These are phyloP conservation scores for Pythium monospermum DNA, from an alignment of 352 stramenopile genomes.

Conservation along the genomic window DNA sequence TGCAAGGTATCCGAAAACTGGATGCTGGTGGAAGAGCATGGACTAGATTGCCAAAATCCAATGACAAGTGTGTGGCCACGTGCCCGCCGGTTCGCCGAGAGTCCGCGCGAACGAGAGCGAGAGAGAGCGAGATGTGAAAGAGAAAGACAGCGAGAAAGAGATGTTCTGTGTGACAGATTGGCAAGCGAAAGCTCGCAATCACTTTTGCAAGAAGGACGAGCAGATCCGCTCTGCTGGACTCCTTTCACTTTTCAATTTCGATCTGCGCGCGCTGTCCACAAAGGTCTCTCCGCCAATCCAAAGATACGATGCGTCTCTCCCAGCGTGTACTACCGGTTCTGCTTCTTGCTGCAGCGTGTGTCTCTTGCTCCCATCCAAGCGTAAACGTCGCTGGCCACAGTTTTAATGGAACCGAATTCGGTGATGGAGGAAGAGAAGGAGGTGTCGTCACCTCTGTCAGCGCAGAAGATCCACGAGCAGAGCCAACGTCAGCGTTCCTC, in stretches of 20 bases:
- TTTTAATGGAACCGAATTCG: slow-evolving; percentile 9
- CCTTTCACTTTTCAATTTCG: slow-evolving; percentile 9
- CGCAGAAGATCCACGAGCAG: slow-evolving; percentile 1
- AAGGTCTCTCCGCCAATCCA: too few species aligned
- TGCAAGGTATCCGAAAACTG: slow-evolving; percentile 5
- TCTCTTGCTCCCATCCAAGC: not conserved
- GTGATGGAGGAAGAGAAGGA: slow-evolving; percentile 3
- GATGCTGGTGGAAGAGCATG: not conserved
- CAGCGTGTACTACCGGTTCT: too few species aligned
- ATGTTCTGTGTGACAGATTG: not conserved
- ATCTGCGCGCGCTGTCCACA: too few species aligned
- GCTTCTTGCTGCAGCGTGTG: slow-evolving; percentile 7
- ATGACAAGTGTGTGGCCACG: not conserved
- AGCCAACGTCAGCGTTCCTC: slow-evolving; percentile 4
- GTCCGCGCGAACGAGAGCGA: slow-evolving; percentile 2
- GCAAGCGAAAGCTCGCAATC: not conserved
- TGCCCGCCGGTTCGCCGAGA: not conserved
- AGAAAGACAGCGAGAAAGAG: not conserved
- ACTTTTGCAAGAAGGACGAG: not conserved
- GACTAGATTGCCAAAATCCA: not conserved
- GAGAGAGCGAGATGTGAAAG: too few species aligned
- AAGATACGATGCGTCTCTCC: slow-evolving; percentile 18
- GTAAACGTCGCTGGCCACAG: not conserved
- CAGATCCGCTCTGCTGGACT: not conserved
- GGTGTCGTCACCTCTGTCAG: too few species aligned